Base-by-base conservation (phyloP, 768 basidiomycete species). In the Suillus alpinus region DNA sequence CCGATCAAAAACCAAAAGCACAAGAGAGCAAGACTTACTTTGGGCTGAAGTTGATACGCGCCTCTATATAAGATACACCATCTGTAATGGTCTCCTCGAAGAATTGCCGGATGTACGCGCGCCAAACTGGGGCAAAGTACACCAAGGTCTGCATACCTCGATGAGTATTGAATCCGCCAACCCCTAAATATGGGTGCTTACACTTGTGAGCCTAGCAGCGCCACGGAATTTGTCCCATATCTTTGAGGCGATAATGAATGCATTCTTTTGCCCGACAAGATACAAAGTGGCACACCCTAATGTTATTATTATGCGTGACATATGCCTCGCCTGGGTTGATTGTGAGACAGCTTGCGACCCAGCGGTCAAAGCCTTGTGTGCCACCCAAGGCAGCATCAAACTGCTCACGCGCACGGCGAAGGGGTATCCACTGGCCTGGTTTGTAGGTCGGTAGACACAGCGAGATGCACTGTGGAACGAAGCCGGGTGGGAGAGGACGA, bases 321-420 rank as follows among this genome's bases (percentile, higher is more conserved):
- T 92, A 91, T 4, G 89, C 88, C 65, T 91, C 86, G 2, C 78
- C 76, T 10, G 89, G 86, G 69, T 87, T 84, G 65, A 93, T 89
- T 56, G 80, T 85, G 77, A 90, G 76, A 4, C 81, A 73, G 46
- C 76, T 78, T 52, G 83, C 70, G 10, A 86, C 79, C 88, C 87
- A 89, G 56, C 75, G 73, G 71, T 92, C 89, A 59, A 92, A 92
- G 2, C 83, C 87, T 61, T 81, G 78, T 0, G 81, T 77, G 3
- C 88, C 89, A 36, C 86, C 88, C 26, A 90, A 73, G 36, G 71
- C 66, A 7, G 66, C 34, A 60, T 78, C 73, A 62, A 89, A 91
- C 6, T 69, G 77, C 43, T 78, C 73, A 52, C 89, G 76, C 4
- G 88, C 91, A 18, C 68, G 74, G 18, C 71, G 65, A 3, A 91